These are phyloP conservation scores for Phlyctochytrium planicorne DNA, from an alignment of 192 early-diverging fungal species.

Conservation along the genomic window DNA sequence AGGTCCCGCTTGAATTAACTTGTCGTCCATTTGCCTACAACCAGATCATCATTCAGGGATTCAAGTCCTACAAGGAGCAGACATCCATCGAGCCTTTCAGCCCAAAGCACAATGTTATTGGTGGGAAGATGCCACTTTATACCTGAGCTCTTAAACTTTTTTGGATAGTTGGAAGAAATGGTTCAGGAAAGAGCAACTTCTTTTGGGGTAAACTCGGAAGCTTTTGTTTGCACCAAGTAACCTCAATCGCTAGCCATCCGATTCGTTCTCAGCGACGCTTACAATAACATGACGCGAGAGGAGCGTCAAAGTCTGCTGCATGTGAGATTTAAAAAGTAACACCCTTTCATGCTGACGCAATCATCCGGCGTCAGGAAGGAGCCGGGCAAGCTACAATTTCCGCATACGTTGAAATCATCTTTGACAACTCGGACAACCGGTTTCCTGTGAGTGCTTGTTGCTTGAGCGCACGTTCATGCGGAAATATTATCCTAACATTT, in stretches of 20 bases:
- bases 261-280: conserved; percentile 94
- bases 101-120: conserved; percentile 92
- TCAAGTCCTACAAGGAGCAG: conserved; percentile 99
- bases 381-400: conserved; percentile 89
- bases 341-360: conserved; percentile 1
- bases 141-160: background rate
- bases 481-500: background rate
- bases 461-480: background rate
- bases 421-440: conserved; percentile 94
- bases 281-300: conserved; percentile 87
- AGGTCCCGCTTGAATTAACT: too few species aligned
- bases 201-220: conserved; percentile 76
- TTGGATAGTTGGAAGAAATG: conserved; percentile 84
- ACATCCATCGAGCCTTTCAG: conserved; percentile 91
- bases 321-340: conserved; percentile 44
- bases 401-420: conserved; percentile 93
- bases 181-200: conserved; percentile 97
- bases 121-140: conserved; percentile 55
- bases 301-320: conserved; percentile 93
- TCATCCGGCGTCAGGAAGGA: conserved; percentile 67
- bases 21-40: too few species aligned
- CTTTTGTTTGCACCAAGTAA: background rate
- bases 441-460: conserved; percentile 68
- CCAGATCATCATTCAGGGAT: conserved; percentile 96
- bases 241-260: conserved; percentile 68